Evolutionary conservation across 2,329 filamentous ascomycete genomes (phyloP).

Genomic region (Blumeria hordei): DNA sequence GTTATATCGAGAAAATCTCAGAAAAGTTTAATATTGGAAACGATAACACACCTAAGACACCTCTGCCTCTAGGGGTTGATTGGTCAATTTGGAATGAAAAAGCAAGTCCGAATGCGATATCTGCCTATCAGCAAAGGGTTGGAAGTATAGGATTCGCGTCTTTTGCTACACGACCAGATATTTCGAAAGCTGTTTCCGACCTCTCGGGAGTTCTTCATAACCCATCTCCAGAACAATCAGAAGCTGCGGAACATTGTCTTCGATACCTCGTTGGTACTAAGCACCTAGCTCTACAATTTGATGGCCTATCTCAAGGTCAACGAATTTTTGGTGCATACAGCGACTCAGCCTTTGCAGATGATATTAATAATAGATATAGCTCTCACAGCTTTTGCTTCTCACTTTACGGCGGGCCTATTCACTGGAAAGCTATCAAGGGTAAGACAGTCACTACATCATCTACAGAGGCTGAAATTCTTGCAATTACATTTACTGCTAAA

Average conservation of each 20-base stretch:
- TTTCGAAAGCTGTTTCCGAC: conserved; percentile 1
- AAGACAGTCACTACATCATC: background rate
- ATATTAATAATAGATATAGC: background rate
- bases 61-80: background rate
- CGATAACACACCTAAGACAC: background rate
- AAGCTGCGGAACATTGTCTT: conserved; percentile 1
- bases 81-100: background rate
- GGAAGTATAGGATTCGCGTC: background rate
- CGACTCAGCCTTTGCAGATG: background rate
- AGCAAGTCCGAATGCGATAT: background rate
- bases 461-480: background rate
- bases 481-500: background rate
- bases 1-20: background rate
- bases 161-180: background rate
- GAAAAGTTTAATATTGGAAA: background rate
- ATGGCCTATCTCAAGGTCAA: background rate
- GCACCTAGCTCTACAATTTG: background rate
- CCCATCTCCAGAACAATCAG: background rate
- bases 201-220: background rate
- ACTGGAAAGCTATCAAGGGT: background rate
- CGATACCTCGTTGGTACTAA: background rate
- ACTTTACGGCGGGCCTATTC: background rate
- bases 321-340: background rate
- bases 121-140: background rate
- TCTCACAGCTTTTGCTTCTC: background rate